Conservation (phyloP, 441 rosid species). For the Gossypium lobatum region DNA sequence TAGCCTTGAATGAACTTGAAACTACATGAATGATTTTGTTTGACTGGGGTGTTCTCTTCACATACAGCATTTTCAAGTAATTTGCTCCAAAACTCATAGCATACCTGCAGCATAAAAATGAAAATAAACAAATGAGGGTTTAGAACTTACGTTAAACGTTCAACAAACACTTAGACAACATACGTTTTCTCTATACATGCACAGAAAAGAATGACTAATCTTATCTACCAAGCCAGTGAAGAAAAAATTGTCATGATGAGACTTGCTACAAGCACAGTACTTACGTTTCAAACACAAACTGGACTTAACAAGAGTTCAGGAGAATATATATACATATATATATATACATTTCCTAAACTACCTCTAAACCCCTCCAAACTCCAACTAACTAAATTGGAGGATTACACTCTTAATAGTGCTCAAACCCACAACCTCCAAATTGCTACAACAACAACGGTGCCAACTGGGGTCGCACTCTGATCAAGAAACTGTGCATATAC, state of each 20-base stretch:
- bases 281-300: neutral
- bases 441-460: too few species aligned
- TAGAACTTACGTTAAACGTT: neutral
- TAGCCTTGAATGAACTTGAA: conserved; percentile 86
- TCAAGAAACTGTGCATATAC: conserved; percentile 14
- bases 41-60: conserved; percentile 76
- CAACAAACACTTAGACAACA: neutral
- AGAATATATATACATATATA: neutral
- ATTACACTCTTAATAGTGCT: too few species aligned
- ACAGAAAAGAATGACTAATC: neutral
- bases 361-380: too few species aligned
- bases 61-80: conserved; percentile 66
- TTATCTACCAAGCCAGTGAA: neutral
- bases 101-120: conserved; percentile 40
- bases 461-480: too few species aligned
- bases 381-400: too few species aligned
- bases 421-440: too few species aligned
- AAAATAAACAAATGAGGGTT: neutral
- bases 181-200: neutral
- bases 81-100: conserved; percentile 78
- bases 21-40: conserved; percentile 72
- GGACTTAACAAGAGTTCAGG: neutral
- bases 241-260: neutral
- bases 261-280: neutral
- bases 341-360: too few species aligned